Evolutionary conservation across 1,139 yeast genomes (phyloP), one percentile per base, ranked within the genome.

Genomic region (Yamadazyma diospyri): DNA sequence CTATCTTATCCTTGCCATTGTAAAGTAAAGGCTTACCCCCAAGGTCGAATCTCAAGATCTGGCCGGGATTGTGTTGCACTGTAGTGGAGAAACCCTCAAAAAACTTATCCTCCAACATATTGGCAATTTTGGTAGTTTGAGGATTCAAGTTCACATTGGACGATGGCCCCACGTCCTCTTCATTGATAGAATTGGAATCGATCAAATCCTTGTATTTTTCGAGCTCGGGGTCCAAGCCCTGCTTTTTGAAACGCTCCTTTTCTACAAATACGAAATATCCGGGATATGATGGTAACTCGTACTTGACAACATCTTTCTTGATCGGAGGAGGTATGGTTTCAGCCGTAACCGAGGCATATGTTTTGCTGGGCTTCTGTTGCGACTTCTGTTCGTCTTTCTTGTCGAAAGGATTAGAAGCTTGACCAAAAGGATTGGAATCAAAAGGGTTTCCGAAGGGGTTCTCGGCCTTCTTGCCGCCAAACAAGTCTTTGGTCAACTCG

Each of bases 21-120:
- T 84, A 88, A 16, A 84, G 59, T 22, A 89, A 60, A 5, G 97
- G 96, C 29, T 62, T 61, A 1, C 94, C 94, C 16, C 79, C 79
- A 29, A 80, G 50, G 34, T 87, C 86, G 56, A 89, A 89, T 37
- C 98, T 72, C 28, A 92, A 67, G 3, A 92, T 85, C 57, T 92
- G 98, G 2, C 72, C 69, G 4, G 97, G 92, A 51, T 92, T 92
- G 50, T 82, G 83, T 11, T 80, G 80, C 8, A 85, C 82, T 3
- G 78, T 66, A 33, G 76, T 79, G 20, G 86, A 74, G 54, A 92
- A 92, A 36, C 78, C 75, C 50, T 84, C 89, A 59, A 92, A 92
- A 11, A 73, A 75, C 39, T 76, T 78, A 53, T 88, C 97, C 40
- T 82, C 84, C 41, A 82, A 65, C 64, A 79, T 69, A 28, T 58